A percentile compares a stretch with the other conserved stretches of the same genome.
Evolutionary conservation across 768 basidiomycete genomes (phyloP).

Genomic region (Russula abietina): DNA sequence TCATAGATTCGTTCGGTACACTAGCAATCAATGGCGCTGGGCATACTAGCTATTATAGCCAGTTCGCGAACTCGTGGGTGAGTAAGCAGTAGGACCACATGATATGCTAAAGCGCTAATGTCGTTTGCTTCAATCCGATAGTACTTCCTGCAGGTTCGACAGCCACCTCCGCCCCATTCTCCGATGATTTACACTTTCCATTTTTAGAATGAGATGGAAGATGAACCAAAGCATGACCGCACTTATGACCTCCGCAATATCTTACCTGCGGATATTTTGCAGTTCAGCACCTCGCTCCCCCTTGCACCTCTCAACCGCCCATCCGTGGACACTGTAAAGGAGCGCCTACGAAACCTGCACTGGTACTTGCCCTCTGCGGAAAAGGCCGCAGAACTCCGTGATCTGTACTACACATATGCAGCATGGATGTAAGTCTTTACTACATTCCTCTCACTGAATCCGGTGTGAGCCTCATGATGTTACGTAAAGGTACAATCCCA

Average conservation of each 20-base stretch:
- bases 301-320: constrained; percentile 41
- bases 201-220: constrained; percentile 60
- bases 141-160: constrained; percentile 71
- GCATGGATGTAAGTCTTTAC: constrained; percentile 58
- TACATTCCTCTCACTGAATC: constrained; percentile 37
- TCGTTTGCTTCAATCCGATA: constrained; percentile 29
- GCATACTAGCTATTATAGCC: constrained; percentile 69
- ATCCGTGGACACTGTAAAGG: constrained; percentile 35
- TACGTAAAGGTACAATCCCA: constrained; percentile 52
- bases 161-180: constrained; percentile 8
- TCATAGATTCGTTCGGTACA: constrained; percentile 76
- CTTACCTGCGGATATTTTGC: constrained; percentile 57
- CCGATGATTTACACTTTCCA: constrained; percentile 8
- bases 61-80: constrained; percentile 74
- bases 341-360: constrained; percentile 50
- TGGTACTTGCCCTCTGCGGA: constrained; percentile 65
- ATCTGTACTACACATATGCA: constrained; percentile 58
- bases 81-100: constrained; percentile 27
- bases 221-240: constrained; percentile 46
- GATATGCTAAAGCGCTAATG: constrained; percentile 16
- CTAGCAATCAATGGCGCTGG: constrained; percentile 69
- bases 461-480: constrained; percentile 19
- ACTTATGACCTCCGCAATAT: constrained; percentile 46
- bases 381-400: constrained; percentile 50
- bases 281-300: constrained; percentile 60